phyloP scores from a whole-genome alignment of 768 basidiomycete species.

The Basidioascus undulatus region DNA sequence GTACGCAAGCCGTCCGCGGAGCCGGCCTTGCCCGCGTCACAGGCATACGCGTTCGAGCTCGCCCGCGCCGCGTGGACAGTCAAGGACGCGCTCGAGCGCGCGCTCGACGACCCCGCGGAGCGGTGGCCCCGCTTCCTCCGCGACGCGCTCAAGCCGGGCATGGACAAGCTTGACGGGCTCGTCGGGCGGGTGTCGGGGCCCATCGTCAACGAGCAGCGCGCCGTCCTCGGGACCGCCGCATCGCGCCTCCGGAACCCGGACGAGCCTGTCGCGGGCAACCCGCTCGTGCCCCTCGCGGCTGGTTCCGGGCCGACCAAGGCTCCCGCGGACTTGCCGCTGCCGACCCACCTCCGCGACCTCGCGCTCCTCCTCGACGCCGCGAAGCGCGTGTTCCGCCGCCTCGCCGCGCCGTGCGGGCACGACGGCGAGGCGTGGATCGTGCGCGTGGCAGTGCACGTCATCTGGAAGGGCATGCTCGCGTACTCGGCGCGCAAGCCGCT shows the following conservation, averaged over 20 bases:
- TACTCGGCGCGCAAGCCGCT: not conserved
- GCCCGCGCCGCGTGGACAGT: conserved; percentile 11
- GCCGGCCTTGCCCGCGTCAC: not conserved
- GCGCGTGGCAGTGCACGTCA: conserved; percentile 7
- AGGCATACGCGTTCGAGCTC: conserved; percentile 12
- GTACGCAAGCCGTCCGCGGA: not conserved
- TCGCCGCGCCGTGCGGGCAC: conserved; percentile 5
- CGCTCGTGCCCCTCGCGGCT: not conserved
- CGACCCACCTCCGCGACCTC: conserved; percentile 10
- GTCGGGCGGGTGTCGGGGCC: conserved; percentile 11
- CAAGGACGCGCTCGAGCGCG: conserved; percentile 4
- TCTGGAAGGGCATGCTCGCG: conserved; percentile 14
- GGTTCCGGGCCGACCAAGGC: not conserved
- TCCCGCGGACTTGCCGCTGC: conserved; percentile 1
- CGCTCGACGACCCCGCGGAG: conserved; percentile 1
- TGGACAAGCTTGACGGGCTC: conserved; percentile 11
- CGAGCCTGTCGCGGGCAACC: not conserved
- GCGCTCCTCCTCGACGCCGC: conserved; percentile 6
- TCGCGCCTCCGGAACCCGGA: not conserved
- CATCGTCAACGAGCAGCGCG: conserved; percentile 7
- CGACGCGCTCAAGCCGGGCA: conserved; percentile 13
- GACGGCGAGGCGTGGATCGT: conserved; percentile 13
- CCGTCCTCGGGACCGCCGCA: not conserved
- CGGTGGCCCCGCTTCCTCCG: conserved; percentile 8
- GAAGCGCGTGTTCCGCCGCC: conserved; percentile 5